Evolutionary conservation across 768 basidiomycete genomes (phyloP).

Genomic region (Kwoniella pini): DNA sequence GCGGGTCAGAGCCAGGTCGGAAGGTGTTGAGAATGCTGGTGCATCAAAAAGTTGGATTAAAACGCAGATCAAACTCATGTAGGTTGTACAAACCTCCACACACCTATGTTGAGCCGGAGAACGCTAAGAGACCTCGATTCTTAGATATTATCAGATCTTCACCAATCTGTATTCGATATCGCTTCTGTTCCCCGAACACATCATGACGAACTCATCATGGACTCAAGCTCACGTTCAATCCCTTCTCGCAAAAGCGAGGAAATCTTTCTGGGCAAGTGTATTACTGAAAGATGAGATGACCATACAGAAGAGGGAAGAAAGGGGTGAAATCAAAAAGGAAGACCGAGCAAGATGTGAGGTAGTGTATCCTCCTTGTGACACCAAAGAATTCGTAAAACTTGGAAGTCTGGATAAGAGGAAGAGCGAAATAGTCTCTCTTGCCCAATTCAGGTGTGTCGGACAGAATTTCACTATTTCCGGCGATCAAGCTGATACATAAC

Average conservation of each 20-base stretch:
- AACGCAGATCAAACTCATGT: conserved; percentile 68
- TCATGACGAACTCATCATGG: conserved; percentile 97
- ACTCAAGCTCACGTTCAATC: conserved; percentile 79
- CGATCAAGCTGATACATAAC: background rate
- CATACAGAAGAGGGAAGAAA: conserved; percentile 11
- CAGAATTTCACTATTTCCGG: background rate
- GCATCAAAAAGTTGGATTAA: conserved; percentile 64
- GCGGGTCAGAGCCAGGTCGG: conserved; percentile 66
- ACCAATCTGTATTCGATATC: conserved; percentile 78
- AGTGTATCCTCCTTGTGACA: conserved; percentile 93
- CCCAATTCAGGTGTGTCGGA: conserved; percentile 79
- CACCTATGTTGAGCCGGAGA: background rate
- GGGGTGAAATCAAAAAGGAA: conserved; percentile 16
- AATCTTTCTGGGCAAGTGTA: conserved; percentile 26
- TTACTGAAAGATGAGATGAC: conserved; percentile 39
- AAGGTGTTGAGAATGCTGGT: conserved; percentile 66
- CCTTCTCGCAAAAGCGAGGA: conserved; percentile 59
- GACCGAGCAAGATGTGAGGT: conserved; percentile 53
- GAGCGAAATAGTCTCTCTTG: conserved; percentile 75
- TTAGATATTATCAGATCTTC: conserved; percentile 83
- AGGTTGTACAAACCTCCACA: conserved; percentile 32
- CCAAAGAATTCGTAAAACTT: conserved; percentile 63
- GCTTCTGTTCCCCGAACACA: conserved; percentile 63
- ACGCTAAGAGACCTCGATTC: background rate
- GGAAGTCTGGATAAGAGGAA: conserved; percentile 56